Conservation (phyloP, 306 rosid genomes). For the Oxytropis ochrocephala region DNA sequence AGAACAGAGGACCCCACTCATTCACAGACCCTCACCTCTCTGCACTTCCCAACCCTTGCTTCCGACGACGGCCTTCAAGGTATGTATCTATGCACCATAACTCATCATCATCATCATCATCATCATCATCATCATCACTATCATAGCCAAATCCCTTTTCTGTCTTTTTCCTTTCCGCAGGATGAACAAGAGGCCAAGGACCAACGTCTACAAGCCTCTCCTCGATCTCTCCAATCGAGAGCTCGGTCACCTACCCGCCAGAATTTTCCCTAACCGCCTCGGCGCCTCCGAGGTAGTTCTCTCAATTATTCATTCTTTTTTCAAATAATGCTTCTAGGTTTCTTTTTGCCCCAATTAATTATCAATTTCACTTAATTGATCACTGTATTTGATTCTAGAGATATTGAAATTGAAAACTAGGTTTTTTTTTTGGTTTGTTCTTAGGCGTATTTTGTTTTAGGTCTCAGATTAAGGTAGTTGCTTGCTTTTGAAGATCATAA, state of each 20-base stretch:
- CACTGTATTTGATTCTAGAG: neutral
- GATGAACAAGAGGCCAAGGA: constrained; percentile 53
- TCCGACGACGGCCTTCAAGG: neutral
- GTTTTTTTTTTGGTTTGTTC: neutral
- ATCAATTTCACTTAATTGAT: neutral
- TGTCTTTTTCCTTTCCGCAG: neutral
- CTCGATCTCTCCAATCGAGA: constrained; percentile 70
- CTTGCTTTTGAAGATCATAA: neutral
- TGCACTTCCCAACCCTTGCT: too few relatives aligned
- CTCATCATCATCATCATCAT: neutral
- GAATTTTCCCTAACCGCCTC: constrained; percentile 57
- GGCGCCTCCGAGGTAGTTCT: constrained; percentile 61
- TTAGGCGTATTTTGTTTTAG: neutral
- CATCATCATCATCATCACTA: too few relatives aligned
- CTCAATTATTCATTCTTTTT: neutral
- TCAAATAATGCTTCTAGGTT: too few relatives aligned
- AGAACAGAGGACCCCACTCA: neutral
- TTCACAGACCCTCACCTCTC: too few relatives aligned
- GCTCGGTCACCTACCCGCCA: constrained; percentile 59
- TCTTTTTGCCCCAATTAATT: neutral
- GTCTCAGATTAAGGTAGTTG: neutral
- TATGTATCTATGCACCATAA: neutral
- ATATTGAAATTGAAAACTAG: neutral
- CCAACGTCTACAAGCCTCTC: constrained; percentile 36
- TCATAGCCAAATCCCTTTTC: neutral